phyloP scores from a whole-genome alignment of 1,284 basidiomycete genomes.

The Rhodotorula mucilaginosa region DNA sequence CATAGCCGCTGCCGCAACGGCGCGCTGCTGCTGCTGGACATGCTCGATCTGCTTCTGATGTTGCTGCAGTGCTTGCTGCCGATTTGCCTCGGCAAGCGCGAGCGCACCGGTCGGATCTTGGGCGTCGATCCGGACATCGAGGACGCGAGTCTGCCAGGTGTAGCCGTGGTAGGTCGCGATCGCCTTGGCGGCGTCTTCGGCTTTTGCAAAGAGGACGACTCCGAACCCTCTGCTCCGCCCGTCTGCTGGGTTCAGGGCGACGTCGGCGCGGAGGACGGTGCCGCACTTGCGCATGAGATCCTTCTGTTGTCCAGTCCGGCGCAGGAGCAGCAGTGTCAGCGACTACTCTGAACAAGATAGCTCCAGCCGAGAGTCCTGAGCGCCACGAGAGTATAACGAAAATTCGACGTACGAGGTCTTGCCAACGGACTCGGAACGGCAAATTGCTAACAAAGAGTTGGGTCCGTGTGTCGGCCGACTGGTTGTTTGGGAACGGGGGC shows the following conservation, averaged over 20 bases:
- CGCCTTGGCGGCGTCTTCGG: slow-evolving; percentile 49
- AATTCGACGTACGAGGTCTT: slow-evolving; percentile 44
- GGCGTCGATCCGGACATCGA: slow-evolving; percentile 46
- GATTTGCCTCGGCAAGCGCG: slow-evolving; percentile 43
- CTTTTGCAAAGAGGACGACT: slow-evolving; percentile 50
- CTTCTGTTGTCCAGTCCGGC: slow-evolving; percentile 15
- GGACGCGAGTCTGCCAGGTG: slow-evolving; percentile 46
- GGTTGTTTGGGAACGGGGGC: slow-evolving; percentile 37
- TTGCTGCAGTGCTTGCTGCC: slow-evolving; percentile 37
- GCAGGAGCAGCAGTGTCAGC: background rate
- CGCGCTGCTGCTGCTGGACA: background rate
- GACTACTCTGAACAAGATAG: background rate
- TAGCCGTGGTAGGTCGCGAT: slow-evolving; percentile 50
- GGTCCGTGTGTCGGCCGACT: slow-evolving; percentile 69
- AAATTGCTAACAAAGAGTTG: slow-evolving; percentile 54
- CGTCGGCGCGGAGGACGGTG: slow-evolving; percentile 50
- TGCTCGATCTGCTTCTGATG: slow-evolving; percentile 6
- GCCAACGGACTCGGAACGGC: slow-evolving; percentile 50
- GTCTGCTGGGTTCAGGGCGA: slow-evolving; percentile 48
- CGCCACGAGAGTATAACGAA: background rate
- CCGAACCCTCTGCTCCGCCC: slow-evolving; percentile 51
- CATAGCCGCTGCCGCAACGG: background rate
- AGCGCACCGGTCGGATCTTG: slow-evolving; percentile 45
- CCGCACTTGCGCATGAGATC: slow-evolving; percentile 51
- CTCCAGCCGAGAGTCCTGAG: background rate